These are phyloP conservation scores for Rhizopogon hawkerae DNA, from an alignment of 1,284 basidiomycete species.

Conservation along the genomic window DNA sequence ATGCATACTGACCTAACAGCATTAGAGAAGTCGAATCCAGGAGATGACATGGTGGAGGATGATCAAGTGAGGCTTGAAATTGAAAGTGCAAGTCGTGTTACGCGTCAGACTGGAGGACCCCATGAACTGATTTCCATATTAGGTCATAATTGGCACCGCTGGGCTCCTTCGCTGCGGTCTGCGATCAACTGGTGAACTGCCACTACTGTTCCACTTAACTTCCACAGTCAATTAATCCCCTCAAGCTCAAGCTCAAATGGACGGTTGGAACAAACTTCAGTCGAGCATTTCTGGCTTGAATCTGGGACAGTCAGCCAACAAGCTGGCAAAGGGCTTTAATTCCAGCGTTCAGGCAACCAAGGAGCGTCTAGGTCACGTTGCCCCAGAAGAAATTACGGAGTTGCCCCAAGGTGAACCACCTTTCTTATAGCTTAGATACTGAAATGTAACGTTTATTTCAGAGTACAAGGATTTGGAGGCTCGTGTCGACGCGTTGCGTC, in stretches of 20 bases:
- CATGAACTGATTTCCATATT: neutral
- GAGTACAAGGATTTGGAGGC: conserved; percentile 96
- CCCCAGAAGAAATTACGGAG: conserved; percentile 92
- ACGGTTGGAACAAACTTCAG: conserved; percentile 66
- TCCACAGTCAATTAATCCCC: neutral
- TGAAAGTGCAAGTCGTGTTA: conserved; percentile 8
- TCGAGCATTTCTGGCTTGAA: conserved; percentile 54
- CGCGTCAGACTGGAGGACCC: conserved; percentile 15
- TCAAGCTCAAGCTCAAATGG: conserved; percentile 39
- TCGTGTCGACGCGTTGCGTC: conserved; percentile 86
- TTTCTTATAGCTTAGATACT: neutral
- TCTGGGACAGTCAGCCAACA: conserved; percentile 60
- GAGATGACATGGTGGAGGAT: conserved; percentile 25
- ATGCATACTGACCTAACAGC: conserved; percentile 34
- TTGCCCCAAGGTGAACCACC: conserved; percentile 62
- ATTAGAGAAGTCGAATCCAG: conserved; percentile 72
- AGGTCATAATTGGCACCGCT: neutral
- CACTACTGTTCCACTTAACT: neutral
- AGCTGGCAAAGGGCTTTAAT: conserved; percentile 75
- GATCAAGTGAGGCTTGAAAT: conserved; percentile 1
- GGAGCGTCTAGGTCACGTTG: conserved; percentile 84
- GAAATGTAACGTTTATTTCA: conserved; percentile 27
- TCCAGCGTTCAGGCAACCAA: conserved; percentile 85
- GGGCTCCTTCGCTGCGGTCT: conserved; percentile 1
- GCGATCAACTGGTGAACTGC: neutral